Evolutionary conservation across 2,329 filamentous ascomycete genomes (phyloP), one percentile per base, ranked within the genome.

Genomic region (Fusarium sterilihyphosum): DNA sequence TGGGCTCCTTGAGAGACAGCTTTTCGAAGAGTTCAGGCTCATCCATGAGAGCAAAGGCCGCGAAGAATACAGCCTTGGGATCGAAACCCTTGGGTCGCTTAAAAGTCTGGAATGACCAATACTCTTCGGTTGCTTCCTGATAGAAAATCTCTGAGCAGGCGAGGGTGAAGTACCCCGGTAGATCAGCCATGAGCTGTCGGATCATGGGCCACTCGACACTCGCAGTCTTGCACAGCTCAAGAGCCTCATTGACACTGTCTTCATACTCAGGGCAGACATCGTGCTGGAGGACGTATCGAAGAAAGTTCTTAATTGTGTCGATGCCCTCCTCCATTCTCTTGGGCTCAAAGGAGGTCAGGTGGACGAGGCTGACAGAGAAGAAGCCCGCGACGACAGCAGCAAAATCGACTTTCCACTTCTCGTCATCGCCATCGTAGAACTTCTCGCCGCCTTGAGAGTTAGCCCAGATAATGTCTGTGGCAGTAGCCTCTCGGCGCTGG

Each of bases 221-320:
- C 3, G 93, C 94, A 20, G 86, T 79, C 26, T 91, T 87, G 77
- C 94, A 97, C 35, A 96, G 81, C 3, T 81, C 81, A 13, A 92
- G 85, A 0, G 95, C 94, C 1, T 87, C 84, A 22, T 89, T 83
- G 66, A 98, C 86, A 72, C 96, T 89, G 2, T 87, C 84, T 0
- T 83, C 85, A 79, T 95, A 93, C 81, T 98, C 96, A 1, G 93
- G 92, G 78, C 95, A 98, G 22, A 97, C 96, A 43, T 93, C 89
- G 79, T 98, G 95, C 69, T 93, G 89, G 16, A 95, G 86, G 2
- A 98, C 86, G 75, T 98, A 99, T 73, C 94, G 93, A 73, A 98
- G 89, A 80, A 98, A 98, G 79, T 96, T 97, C 68, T 90, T 89
- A 46, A 98, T 86, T 2, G 97, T 89, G 40, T 88, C 87, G 26